A percentile compares a stretch with the other conserved stretches of the same genome.
These are phyloP conservation scores for Helichrysum umbraculigerum DNA, from an alignment of 129 eudicot species.

Conservation along the genomic window DNA sequence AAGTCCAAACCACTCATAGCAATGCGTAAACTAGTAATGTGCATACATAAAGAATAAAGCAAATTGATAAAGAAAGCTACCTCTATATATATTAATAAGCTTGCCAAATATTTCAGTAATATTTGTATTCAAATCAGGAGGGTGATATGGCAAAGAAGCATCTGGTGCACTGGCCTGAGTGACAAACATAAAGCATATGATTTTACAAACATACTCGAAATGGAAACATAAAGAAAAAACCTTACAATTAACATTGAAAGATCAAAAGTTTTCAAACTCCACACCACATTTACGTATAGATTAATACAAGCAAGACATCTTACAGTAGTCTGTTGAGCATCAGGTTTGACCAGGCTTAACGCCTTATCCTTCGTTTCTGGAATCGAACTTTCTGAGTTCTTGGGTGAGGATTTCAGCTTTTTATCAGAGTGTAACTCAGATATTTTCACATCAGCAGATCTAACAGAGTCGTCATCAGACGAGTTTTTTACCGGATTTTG, in stretches of 20 bases:
- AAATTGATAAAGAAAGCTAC: constrained; percentile 33
- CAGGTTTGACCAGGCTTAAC: constrained; percentile 24
- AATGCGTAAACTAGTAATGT: constrained; percentile 15
- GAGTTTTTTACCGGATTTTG: constrained; percentile 19
- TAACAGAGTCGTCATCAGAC: constrained; percentile 23
- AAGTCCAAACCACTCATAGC: constrained; percentile 17
- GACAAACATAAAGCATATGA: constrained; percentile 22
- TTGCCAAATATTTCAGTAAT: constrained; percentile 83
- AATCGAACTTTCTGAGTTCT: constrained; percentile 33
- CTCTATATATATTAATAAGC: constrained; percentile 89
- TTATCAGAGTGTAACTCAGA: constrained; percentile 33
- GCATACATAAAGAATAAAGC: not conserved
- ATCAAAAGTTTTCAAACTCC: not conserved
- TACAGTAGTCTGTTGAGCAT: constrained; percentile 46
- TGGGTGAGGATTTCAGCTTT: constrained; percentile 49
- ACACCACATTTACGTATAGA: not conserved
- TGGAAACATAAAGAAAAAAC: not conserved
- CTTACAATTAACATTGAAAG: not conserved
- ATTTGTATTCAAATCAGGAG: constrained; percentile 84
- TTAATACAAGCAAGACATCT: constrained; percentile 22
- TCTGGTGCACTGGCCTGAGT: constrained; percentile 53
- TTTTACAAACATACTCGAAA: constrained; percentile 8
- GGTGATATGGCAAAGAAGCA: constrained; percentile 62
- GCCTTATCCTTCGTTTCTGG: constrained; percentile 34
- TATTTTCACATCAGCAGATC: constrained; percentile 25